Conservation (phyloP, 176 grass and related monocot genomes). For the Alopecurus myosuroides region DNA sequence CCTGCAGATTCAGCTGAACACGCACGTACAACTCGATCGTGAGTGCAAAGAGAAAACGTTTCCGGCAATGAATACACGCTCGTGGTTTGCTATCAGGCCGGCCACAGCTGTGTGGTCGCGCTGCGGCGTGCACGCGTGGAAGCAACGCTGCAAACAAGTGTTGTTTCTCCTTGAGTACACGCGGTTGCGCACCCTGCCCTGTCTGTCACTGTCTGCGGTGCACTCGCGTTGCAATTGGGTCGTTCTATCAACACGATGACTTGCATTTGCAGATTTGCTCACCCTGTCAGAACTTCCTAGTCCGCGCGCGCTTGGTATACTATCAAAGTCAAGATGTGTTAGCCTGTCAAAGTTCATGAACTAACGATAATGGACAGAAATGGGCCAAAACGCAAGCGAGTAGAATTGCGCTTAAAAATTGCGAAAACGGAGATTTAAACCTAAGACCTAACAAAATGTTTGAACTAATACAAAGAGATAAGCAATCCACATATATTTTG, state of each 20-base stretch:
- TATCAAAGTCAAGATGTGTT: too few relatives aligned
- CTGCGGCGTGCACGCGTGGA: not conserved
- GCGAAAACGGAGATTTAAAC: too few relatives aligned
- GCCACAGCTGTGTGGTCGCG: not conserved
- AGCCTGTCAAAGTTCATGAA: too few relatives aligned
- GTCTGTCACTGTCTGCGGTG: not conserved
- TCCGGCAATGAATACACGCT: not conserved
- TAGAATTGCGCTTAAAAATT: too few relatives aligned
- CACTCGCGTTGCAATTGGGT: not conserved
- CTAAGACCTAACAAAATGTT: too few relatives aligned
- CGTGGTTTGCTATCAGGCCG: not conserved
- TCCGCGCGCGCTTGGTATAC: too few relatives aligned
- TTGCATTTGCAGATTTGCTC: too few relatives aligned
- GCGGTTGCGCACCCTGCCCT: not conserved
- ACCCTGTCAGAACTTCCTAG: too few relatives aligned
- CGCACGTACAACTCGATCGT: not conserved
- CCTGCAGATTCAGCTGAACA: not conserved
- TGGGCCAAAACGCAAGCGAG: too few relatives aligned
- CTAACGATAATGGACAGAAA: too few relatives aligned
- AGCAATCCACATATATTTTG: too few relatives aligned
- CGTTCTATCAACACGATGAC: not conserved
- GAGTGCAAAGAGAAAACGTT: not conserved
- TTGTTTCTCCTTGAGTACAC: not conserved
- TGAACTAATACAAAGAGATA: too few relatives aligned
- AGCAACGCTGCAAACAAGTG: not conserved